Base-by-base conservation (phyloP, 208 protist genomes). In the Trypanosoma avium region DNA sequence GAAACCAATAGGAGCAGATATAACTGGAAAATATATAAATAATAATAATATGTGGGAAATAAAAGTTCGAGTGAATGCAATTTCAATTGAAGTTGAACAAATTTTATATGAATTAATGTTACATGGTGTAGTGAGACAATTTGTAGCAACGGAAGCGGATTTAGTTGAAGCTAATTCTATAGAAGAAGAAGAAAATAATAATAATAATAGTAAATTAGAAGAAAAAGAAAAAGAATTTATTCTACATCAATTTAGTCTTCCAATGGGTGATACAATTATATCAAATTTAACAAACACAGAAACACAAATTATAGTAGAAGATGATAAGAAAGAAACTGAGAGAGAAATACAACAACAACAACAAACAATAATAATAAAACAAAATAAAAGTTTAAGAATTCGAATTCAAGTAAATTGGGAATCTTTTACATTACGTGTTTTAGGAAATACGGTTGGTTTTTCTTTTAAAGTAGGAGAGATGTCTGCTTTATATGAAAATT, bases 71-170 rank as follows among this genome's bases (percentile, higher is more conserved):
- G 27, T 86, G 10, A 65, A 68, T 32, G 38, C 46, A 13, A 48
- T 86, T 36, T 12, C 27, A 19, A 53, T 86, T 36, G 17, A 82
- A 21, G 63, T 86, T 13, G 57, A 66, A 33, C 64, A 73, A 26
- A 48, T 52, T 0, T 70, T 81, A 53, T 86, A 86, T 73, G 80
- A 86, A 67, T 53, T 78, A 32, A 49, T 86, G 19, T 55, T 86
- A n/a, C 72, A 61, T 26, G 71, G 62, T 24, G 40, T 80, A 5
- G 70, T 71, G 19, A 48, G 70, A 3, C 66, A 80, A 30, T 66
- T 79, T 55, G 27, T 77, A 17, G 59, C 40, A 4, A 61, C 40
- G 1, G 65, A 54, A 6, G 58, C 43, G 9, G 63, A 63, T 15
- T 45, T 59, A 8, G 35, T 58, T 19, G 42, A 61, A 17, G 8